phyloP scores from a whole-genome alignment of 345 rosid genomes.

The Corchorus olitorius region DNA sequence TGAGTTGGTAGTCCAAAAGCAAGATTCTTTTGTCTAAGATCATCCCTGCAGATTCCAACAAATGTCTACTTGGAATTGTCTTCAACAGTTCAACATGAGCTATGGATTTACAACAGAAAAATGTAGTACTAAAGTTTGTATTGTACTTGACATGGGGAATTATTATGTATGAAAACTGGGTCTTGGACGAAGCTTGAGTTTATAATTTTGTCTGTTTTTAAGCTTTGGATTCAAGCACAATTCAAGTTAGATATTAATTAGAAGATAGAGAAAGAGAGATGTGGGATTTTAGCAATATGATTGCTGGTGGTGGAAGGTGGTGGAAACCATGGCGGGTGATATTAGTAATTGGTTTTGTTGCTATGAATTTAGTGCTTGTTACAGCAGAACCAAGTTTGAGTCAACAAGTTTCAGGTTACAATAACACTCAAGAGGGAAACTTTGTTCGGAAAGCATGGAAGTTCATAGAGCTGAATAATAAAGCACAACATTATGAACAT shows the following conservation, averaged over 20 bases:
- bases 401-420: conserved; percentile 8
- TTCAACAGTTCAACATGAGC: too few species aligned
- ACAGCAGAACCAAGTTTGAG: conserved; percentile 24
- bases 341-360: conserved; percentile 24
- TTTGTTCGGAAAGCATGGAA: conserved; percentile 3
- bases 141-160: neutral
- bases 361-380: conserved; percentile 18
- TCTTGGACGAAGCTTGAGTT: conserved; percentile 1
- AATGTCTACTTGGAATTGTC: too few species aligned
- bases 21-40: neutral
- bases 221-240: neutral
- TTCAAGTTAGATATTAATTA: neutral
- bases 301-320: conserved; percentile 17
- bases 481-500: conserved; percentile 26
- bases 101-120: neutral
- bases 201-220: conserved; percentile 6
- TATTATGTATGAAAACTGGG: neutral
- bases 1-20: too few species aligned
- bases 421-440: neutral
- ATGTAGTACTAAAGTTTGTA: neutral
- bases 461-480: conserved; percentile 16
- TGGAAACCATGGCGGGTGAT: conserved; percentile 18
- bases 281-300: neutral
- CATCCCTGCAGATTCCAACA: neutral
- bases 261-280: neutral